Base-by-base conservation (phyloP, 139 green algal species). In the Chlorella sorokiniana region DNA sequence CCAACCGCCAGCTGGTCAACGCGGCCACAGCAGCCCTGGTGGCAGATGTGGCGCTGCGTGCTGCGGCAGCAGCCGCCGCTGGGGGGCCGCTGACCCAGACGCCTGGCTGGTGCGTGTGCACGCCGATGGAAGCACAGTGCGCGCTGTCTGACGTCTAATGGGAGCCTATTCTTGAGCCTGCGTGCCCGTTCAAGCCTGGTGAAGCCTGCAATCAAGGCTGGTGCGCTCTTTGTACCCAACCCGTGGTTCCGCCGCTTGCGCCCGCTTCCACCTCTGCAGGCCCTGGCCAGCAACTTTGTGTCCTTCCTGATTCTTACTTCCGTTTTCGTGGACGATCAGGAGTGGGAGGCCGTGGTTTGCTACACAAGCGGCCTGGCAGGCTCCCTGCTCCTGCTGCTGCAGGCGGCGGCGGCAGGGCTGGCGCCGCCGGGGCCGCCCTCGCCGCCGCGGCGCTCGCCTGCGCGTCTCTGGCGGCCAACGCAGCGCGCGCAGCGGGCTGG, bases 301-400 rank as follows among this genome's bases (percentile, higher is more conserved):
- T 81, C 75, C 0, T 81, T 45, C 56, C 59, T 81, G 4, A 81
- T 81, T 18, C 75, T 81, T 3, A 48, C 75, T 14, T 72, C 75
- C 11, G 63, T 68, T 0, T 81, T 81, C 44, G 16, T 71, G 0
- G 59, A 16, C 9, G 75, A 81, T n/a, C 51, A 62, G 0, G 75
- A 81, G 41, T 29, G 10, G 38, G 75, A 41, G 16, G 56, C 59
- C 0, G n/a, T 23, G 0, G 29, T 41, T 0, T 81, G 75, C 59
- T 81, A 81, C 59, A 7, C 23, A 41, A 18, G 40, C 3, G 75
- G 75, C 40, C 41, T 81, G 59, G 38, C 2, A 1, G 45, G 75
- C 75, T 72, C 38, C 14, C 41, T 71, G 35, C n/a, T 25, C 7
- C 40, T 81, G 59, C 59, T 81, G 29, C 16, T n/a, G 38, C 75